A percentile compares a stretch with the other conserved stretches of the same genome.
Conservation (phyloP, 176 grass and related monocot genomes). For the Dendrocalamus sinicus region DNA sequence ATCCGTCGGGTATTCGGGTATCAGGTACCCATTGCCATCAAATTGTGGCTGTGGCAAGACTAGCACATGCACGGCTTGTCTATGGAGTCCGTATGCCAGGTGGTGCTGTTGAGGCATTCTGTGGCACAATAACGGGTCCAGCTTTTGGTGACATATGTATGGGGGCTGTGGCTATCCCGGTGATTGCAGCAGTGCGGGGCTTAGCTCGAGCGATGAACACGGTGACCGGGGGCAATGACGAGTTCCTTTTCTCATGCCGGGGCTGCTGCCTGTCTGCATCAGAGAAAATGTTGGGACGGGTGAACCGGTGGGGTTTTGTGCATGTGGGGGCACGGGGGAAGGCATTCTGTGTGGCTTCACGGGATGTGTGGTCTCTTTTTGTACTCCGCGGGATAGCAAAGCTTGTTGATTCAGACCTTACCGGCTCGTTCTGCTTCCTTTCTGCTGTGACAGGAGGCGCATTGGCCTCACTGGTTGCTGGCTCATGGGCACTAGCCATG, state of each 20-base stretch:
- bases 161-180: constrained; percentile 64
- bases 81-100: constrained; percentile 48
- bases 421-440: constrained; percentile 87
- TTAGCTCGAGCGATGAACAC: constrained; percentile 62
- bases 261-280: constrained; percentile 66
- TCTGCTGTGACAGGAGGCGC: constrained; percentile 66
- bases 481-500: constrained; percentile 71
- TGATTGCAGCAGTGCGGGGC: constrained; percentile 55
- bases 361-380: constrained; percentile 86
- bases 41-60: constrained; percentile 64
- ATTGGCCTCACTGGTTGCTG: constrained; percentile 64
- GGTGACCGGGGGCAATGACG: constrained; percentile 57
- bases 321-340: constrained; percentile 60
- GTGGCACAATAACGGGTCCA: constrained; percentile 47
- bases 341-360: constrained; percentile 69
- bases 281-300: constrained; percentile 64
- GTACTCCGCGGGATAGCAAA: constrained; percentile 67
- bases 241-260: constrained; percentile 82
- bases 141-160: constrained; percentile 80
- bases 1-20: no score
- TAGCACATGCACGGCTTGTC: constrained; percentile 63
- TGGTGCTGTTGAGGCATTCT: constrained; percentile 53
- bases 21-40: no score
- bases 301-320: constrained; percentile 86
- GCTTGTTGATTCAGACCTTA: constrained; percentile 83